Evolutionary conservation across 2,329 filamentous ascomycete species (phyloP).

Genomic region (Paramyrothecium sp.): DNA sequence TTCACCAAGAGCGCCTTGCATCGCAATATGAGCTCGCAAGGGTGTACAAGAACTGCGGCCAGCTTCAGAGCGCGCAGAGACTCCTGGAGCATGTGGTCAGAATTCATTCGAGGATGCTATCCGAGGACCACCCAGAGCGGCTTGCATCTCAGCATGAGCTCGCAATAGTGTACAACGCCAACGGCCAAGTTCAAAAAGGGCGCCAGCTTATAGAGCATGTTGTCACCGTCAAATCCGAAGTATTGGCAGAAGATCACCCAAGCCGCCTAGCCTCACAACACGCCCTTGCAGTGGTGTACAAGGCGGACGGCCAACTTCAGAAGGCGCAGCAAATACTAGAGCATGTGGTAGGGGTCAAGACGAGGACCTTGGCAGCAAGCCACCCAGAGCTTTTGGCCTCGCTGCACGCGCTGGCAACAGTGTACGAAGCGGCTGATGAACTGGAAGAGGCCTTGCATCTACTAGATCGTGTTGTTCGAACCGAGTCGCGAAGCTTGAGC

Average conservation of each 20-base stretch:
- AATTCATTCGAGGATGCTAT: background rate
- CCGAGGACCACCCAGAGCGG: background rate
- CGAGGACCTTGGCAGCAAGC: background rate
- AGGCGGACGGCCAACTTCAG: background rate
- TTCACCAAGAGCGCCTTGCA: background rate
- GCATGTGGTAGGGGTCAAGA: background rate
- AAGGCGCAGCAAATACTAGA: conserved; percentile 3
- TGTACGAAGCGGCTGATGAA: too few relatives aligned
- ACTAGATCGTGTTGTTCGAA: too few relatives aligned
- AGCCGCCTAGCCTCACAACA: background rate
- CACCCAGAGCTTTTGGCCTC: background rate
- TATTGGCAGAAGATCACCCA: background rate
- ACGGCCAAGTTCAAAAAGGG: conserved; percentile 4
- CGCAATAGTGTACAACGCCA: background rate
- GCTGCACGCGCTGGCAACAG: background rate
- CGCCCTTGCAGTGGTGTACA: background rate
- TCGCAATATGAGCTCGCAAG: background rate
- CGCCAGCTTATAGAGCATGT: conserved; percentile 1
- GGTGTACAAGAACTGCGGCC: background rate
- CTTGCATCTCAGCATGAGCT: conserved; percentile 2
- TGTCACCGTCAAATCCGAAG: background rate
- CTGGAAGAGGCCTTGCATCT: too few relatives aligned
- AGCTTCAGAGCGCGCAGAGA: background rate
- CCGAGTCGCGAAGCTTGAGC: too few relatives aligned
- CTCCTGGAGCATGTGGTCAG: conserved; percentile 3